Base-by-base conservation (phyloP, 2,329 filamentous ascomycete genomes). In the Xylariaceae sp. region DNA sequence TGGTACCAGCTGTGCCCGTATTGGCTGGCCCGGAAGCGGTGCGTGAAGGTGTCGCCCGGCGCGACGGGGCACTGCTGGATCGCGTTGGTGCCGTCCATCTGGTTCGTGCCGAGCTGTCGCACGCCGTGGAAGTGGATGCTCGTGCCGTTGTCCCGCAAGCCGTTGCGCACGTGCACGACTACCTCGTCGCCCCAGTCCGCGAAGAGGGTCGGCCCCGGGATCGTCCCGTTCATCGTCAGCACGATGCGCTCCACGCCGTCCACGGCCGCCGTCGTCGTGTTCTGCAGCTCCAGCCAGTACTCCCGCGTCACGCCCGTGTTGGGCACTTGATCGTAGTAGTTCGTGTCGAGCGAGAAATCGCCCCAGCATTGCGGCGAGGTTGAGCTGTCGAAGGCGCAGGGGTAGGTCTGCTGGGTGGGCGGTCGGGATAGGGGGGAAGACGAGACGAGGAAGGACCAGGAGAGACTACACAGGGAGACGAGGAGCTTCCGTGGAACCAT, bases 61-160 rank as follows among this genome's bases (percentile, higher is more conserved):
- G 38, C 38, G 6, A 41, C 37, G 1, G 42, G 42, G 14, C 42
- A 44, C 31, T 41, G 30, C 2, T 30, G 31, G 14, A 41, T 30
- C 21, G 21, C 6, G 21, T 24, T 24, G 21, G 21, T 24, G 21
- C 79, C 79, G 47, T 83, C 78, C 36, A 73, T 64, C 41, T 71
- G 62, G 47, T 70, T 73, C 33, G 66, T 73, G 51, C 68, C 62
- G 43, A 69, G 63, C 52, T 83, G 76, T 5, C 74, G 69, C 21
- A 83, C 62, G 14, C 77, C 80, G 50, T 83, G 78, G 61, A 70
- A 83, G 52, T 83, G 79, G 21, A 24, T 24, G 2, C 68, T 68
- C 6, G 76, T 81, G 21, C 77, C 76, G 44, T 83, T 82, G 45
- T 67, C 64, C 50, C 44, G 31, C 24, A 68, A 42, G 2, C 54